These are phyloP conservation scores for Haplosporangium gracile DNA, from an alignment of 192 early-diverging fungal species.

Conservation along the genomic window DNA sequence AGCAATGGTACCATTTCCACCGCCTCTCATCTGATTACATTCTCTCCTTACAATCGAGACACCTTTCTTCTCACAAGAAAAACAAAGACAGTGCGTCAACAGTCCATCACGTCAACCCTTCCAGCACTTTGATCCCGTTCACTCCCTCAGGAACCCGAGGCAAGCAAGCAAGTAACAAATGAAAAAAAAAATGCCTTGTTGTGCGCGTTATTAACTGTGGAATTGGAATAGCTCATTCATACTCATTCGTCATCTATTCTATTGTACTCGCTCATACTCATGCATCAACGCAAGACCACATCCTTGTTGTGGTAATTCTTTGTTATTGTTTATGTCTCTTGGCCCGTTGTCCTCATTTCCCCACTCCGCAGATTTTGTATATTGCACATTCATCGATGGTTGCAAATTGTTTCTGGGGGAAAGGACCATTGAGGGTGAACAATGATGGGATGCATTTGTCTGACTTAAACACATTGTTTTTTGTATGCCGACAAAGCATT, in stretches of 20 bases:
- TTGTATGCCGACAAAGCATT: background rate
- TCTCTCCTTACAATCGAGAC: too few species aligned
- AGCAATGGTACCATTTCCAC: too few species aligned
- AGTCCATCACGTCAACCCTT: background rate
- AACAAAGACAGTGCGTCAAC: background rate
- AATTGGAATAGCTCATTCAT: background rate
- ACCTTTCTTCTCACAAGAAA: background rate
- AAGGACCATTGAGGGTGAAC: background rate
- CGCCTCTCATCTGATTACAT: background rate
- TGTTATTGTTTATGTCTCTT: background rate
- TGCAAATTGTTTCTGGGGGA: background rate
- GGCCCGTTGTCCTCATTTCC: background rate
- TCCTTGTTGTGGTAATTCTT: background rate
- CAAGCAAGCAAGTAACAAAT: background rate
- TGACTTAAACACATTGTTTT: background rate
- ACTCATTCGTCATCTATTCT: background rate
- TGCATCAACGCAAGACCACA: conserved; percentile 5
- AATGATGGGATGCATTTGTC: background rate
- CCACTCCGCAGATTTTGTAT: background rate
- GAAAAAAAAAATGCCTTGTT: background rate
- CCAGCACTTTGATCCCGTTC: background rate
- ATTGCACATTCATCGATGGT: background rate
- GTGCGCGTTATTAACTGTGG: background rate
- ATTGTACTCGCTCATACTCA: background rate
- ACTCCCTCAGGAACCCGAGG: conserved; percentile 1